Percentiles rank a stretch among this genome's conserved stretches.
These are phyloP conservation scores for Coleophoma eucalyptorum DNA, from an alignment of 2,329 filamentous ascomycete species.

Conservation along the genomic window DNA sequence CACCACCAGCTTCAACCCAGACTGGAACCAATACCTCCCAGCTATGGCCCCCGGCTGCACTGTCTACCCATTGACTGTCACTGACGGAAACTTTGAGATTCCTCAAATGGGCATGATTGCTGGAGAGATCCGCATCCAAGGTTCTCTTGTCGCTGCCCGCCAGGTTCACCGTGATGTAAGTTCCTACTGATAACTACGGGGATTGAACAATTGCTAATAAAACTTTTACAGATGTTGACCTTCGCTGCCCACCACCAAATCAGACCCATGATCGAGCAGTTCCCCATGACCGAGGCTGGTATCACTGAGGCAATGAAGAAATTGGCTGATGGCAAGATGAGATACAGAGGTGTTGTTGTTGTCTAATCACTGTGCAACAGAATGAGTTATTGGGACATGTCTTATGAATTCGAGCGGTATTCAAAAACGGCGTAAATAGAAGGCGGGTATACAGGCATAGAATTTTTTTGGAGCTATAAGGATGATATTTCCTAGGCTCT, in stretches of 20 bases:
- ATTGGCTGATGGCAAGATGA: slow-evolving; percentile 51
- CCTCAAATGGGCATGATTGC: slow-evolving; percentile 24
- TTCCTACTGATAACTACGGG: not conserved
- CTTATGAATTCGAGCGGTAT: no score
- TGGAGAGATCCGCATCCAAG: slow-evolving; percentile 22
- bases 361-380: not conserved
- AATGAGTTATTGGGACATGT: no score
- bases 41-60: slow-evolving; percentile 55
- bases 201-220: not conserved
- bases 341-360: slow-evolving; percentile 41
- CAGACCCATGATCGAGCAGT: slow-evolving; percentile 52
- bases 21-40: slow-evolving; percentile 61
- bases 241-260: slow-evolving; percentile 57
- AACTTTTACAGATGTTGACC: slow-evolving; percentile 46
- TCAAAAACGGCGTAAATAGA: no score
- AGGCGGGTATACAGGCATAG: no score
- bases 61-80: slow-evolving; percentile 63
- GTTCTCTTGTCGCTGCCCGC: slow-evolving; percentile 26
- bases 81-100: slow-evolving; percentile 37
- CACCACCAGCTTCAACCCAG: slow-evolving; percentile 30
- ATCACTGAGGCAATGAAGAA: slow-evolving; percentile 51
- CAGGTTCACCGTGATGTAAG: slow-evolving; percentile 46
- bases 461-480: no score
- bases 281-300: slow-evolving; percentile 48
- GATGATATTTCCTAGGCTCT: no score